Conservation (phyloP, 2,329 filamentous ascomycete genomes). For the Trichophaea hybrida region DNA sequence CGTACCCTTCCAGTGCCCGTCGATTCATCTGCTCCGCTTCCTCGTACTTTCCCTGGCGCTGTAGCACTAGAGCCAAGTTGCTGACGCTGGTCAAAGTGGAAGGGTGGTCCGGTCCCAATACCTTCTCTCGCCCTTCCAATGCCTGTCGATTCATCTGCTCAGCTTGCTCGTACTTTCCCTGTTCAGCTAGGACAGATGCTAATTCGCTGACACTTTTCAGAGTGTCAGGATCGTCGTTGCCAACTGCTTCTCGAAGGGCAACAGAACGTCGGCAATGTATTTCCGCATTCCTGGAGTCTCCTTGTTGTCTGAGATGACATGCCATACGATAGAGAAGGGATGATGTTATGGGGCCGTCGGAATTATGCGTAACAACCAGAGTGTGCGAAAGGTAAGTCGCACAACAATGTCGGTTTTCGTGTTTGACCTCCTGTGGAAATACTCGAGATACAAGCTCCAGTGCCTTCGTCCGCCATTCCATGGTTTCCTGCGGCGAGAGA, state of each 20-base stretch:
- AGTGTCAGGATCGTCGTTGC: not conserved
- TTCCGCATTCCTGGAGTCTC: not conserved
- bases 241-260: not conserved
- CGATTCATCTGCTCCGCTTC: too few species aligned
- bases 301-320: not conserved
- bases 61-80: too few species aligned
- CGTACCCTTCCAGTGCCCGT: too few species aligned
- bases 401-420: not conserved
- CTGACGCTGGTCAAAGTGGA: too few species aligned
- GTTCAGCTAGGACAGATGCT: not conserved
- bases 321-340: not conserved
- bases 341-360: not conserved
- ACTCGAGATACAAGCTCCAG: not conserved
- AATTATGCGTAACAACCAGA: not conserved
- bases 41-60: too few species aligned
- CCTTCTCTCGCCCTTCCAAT: too few species aligned
- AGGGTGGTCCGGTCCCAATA: too few species aligned
- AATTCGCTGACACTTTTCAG: not conserved
- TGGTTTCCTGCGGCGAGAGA: not conserved
- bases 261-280: not conserved
- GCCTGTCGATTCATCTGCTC: slow-evolving; percentile 26
- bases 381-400: not conserved
- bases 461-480: not conserved
- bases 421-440: not conserved
- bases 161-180: slow-evolving; percentile 22